Percentiles rank a stretch among this genome's conserved stretches.
Evolutionary conservation across 2,329 filamentous ascomycete species (phyloP).

Genomic region (Epichloe sylvatica): DNA sequence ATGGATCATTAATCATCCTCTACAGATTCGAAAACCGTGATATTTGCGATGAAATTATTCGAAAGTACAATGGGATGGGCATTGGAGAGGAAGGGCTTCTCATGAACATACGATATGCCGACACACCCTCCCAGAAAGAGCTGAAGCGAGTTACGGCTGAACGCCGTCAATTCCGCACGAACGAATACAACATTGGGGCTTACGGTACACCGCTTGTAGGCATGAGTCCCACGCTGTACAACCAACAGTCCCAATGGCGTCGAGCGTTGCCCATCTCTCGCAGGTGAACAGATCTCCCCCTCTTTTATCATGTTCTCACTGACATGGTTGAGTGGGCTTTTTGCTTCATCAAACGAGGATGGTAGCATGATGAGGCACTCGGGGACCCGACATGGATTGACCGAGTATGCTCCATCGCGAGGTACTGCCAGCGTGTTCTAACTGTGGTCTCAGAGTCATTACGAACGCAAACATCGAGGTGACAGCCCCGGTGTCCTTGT

Average conservation of each 20-base stretch:
- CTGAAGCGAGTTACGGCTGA: conserved; percentile 93
- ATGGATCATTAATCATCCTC: background rate
- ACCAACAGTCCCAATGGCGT: conserved; percentile 24
- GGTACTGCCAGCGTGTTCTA: conserved; percentile 18
- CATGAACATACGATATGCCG: conserved; percentile 89
- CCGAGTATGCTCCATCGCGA: conserved; percentile 21
- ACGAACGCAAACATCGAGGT: conserved; percentile 28
- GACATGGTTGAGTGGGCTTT: conserved; percentile 12
- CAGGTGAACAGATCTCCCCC: conserved; percentile 15
- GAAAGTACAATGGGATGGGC: conserved; percentile 66
- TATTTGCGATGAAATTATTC: conserved; percentile 79
- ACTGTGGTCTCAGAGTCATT: conserved; percentile 22
- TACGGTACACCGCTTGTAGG: conserved; percentile 50
- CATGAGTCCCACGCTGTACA: conserved; percentile 28
- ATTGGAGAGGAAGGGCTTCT: conserved; percentile 68
- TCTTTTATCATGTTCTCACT: background rate
- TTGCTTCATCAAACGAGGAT: conserved; percentile 17
- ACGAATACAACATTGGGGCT: conserved; percentile 75
- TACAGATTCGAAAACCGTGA: conserved; percentile 76
- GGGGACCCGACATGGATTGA: conserved; percentile 19
- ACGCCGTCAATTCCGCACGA: conserved; percentile 86
- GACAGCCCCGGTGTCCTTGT: conserved; percentile 24
- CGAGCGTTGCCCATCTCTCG: conserved; percentile 18
- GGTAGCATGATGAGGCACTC: conserved; percentile 16
- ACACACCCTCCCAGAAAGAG: conserved; percentile 92